Conservation (phyloP, 2,329 filamentous ascomycete species). For the Aspergillus udagawae region DNA sequence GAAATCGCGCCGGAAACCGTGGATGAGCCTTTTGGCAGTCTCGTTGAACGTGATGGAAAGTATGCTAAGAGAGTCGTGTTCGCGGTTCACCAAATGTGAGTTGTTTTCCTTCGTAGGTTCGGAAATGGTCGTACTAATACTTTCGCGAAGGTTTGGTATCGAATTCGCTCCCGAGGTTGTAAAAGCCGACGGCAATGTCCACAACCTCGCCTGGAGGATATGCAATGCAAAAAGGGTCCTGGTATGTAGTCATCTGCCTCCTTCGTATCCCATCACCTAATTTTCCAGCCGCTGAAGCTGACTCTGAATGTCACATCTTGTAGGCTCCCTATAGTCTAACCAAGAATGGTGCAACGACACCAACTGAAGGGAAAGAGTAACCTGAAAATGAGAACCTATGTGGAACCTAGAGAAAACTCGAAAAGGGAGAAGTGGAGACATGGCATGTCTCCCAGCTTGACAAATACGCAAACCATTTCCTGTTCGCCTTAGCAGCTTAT, state of each 20-base stretch:
- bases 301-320: background rate
- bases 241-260: conserved; percentile 52
- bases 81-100: conserved; percentile 86
- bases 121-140: conserved; percentile 5
- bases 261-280: background rate
- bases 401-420: background rate
- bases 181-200: conserved; percentile 82
- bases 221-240: conserved; percentile 94
- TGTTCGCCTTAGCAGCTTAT: background rate
- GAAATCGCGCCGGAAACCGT: conserved; percentile 79
- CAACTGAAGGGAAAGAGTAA: conserved; percentile 37
- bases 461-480: background rate
- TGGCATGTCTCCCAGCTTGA: background rate
- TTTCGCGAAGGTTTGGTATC: conserved; percentile 65
- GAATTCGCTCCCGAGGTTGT: conserved; percentile 94
- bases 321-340: conserved; percentile 72
- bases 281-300: background rate
- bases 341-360: conserved; percentile 58
- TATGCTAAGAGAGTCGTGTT: conserved; percentile 89
- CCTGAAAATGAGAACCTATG: background rate
- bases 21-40: conserved; percentile 77
- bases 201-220: conserved; percentile 88
- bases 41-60: conserved; percentile 83
- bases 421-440: background rate
- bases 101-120: conserved; percentile 1